These are phyloP conservation scores for Globisporangium acanthophoron DNA, from an alignment of 352 stramenopile species.

Conservation along the genomic window DNA sequence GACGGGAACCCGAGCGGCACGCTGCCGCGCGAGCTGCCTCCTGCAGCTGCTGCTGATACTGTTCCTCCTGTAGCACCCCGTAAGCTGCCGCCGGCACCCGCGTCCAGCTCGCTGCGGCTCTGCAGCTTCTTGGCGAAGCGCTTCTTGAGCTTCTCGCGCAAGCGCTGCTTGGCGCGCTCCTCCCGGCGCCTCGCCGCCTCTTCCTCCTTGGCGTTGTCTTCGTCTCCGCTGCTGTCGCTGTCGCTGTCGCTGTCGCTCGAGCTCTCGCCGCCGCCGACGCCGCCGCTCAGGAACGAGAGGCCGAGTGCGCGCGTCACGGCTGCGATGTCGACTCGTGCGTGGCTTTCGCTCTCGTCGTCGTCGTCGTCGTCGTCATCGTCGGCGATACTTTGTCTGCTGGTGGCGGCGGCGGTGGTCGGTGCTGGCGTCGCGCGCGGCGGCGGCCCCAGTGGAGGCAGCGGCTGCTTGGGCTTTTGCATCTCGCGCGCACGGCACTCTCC, in stretches of 20 bases:
- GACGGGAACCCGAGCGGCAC: conserved; percentile 9
- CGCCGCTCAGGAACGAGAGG: conserved; percentile 9
- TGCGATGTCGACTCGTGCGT: conserved; percentile 8
- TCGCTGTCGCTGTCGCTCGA: conserved; percentile 4
- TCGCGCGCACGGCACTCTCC: not conserved
- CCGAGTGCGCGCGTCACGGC: conserved; percentile 14
- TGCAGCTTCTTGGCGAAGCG: conserved; percentile 13
- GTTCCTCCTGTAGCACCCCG: not conserved
- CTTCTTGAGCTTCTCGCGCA: conserved; percentile 12
- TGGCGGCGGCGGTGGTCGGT: not conserved
- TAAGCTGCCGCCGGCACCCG: not conserved
- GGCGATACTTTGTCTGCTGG: not conserved
- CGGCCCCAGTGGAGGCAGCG: not conserved
- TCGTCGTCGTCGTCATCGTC: not conserved
- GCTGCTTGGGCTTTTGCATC: not conserved
- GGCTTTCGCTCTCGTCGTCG: no score
- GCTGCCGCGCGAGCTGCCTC: not conserved
- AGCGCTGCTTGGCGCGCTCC: not conserved
- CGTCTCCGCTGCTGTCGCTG: not conserved
- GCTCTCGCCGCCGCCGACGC: not conserved
- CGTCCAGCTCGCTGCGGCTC: conserved; percentile 13
- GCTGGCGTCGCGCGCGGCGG: not conserved
- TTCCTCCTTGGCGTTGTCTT: not conserved
- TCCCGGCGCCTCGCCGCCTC: not conserved
- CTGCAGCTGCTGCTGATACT: not conserved